A percentile compares a stretch with the other conserved stretches of the same genome.
These are phyloP conservation scores for Geotrichum australiense DNA, from an alignment of 1,139 yeast genomes.

Conservation along the genomic window DNA sequence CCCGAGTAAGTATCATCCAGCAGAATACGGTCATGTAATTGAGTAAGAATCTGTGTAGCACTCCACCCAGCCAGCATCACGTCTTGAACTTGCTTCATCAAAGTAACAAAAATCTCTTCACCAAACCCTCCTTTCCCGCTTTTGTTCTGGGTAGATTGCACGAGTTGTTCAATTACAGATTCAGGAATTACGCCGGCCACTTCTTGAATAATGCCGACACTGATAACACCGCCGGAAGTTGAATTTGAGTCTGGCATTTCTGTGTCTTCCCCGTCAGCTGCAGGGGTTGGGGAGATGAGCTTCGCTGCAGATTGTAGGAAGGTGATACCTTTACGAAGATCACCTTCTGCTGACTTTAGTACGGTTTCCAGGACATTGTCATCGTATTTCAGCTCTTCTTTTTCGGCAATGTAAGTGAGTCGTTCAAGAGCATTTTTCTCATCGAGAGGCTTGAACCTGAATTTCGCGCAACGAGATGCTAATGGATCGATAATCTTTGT, in stretches of 20 bases:
- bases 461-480: slow-evolving; percentile 93
- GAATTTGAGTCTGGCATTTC: slow-evolving; percentile 24
- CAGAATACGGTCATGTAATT: slow-evolving; percentile 69
- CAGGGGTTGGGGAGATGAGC: slow-evolving; percentile 41
- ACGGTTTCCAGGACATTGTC: slow-evolving; percentile 54
- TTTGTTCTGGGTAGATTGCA: slow-evolving; percentile 33
- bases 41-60: slow-evolving; percentile 70
- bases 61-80: slow-evolving; percentile 77
- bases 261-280: slow-evolving; percentile 30
- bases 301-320: slow-evolving; percentile 82
- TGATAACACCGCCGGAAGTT: slow-evolving; percentile 30
- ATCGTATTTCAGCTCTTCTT: slow-evolving; percentile 42
- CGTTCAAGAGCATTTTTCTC: slow-evolving; percentile 62
- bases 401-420: slow-evolving; percentile 51
- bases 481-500: slow-evolving; percentile 94
- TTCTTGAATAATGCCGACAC: slow-evolving; percentile 50
- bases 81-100: slow-evolving; percentile 47
- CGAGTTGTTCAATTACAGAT: slow-evolving; percentile 41
- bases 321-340: slow-evolving; percentile 88
- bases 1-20: slow-evolving; percentile 50
- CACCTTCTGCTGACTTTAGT: slow-evolving; percentile 70
- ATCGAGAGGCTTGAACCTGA: slow-evolving; percentile 77
- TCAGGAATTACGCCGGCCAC: slow-evolving; percentile 81
- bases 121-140: slow-evolving; percentile 11
- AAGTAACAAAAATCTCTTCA: slow-evolving; percentile 21